Conservation (phyloP, 148 eudicot genomes). For the Rhododendron mucronatum region DNA sequence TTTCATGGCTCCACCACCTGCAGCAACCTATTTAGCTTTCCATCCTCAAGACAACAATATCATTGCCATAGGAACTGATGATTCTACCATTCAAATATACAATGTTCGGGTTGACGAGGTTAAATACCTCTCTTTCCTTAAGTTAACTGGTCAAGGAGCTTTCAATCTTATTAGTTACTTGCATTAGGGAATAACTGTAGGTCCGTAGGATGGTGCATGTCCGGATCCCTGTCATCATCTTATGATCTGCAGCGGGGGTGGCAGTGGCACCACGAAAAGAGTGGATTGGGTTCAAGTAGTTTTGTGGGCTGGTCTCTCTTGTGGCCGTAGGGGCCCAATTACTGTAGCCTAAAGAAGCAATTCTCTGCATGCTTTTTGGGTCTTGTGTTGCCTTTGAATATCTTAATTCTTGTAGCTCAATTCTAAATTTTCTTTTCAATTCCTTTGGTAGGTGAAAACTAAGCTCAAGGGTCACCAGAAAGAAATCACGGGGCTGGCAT, state of each 20-base stretch:
- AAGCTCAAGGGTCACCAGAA: slow-evolving; percentile 30
- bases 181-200: not conserved
- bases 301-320: not conserved
- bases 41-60: slow-evolving; percentile 62
- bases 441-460: slow-evolving; percentile 3
- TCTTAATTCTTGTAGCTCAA: not conserved
- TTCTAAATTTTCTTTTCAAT: not conserved
- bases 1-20: slow-evolving; percentile 62
- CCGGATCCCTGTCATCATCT: not conserved
- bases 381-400: not conserved
- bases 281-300: not conserved
- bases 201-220: not conserved
- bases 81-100: slow-evolving; percentile 50
- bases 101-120: slow-evolving; percentile 64
- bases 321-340: not conserved
- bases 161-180: not conserved
- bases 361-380: not conserved
- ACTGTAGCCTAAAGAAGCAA: not conserved
- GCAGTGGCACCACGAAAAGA: not conserved
- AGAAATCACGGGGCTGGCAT: slow-evolving; percentile 50
- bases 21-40: slow-evolving; percentile 54
- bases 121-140: slow-evolving; percentile 2
- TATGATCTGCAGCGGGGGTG: not conserved
- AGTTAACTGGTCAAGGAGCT: not conserved
- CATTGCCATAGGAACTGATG: slow-evolving; percentile 61